Conservation (phyloP, 1,284 basidiomycete species). For the Cryptococcus neoformans region DNA sequence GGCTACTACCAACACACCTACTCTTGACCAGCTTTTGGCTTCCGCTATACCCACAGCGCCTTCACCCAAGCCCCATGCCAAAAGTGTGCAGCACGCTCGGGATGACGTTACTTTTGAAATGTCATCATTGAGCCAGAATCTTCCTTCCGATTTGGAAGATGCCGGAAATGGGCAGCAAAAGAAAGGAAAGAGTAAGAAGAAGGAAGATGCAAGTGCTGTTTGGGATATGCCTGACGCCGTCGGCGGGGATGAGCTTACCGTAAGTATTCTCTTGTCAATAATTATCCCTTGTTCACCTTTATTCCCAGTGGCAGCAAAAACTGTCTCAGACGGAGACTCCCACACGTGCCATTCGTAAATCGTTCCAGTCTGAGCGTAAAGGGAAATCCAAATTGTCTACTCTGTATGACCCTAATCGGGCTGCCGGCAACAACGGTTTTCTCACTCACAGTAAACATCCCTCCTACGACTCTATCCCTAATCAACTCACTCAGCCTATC, state of each 20-base stretch:
- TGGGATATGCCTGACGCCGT: conserved; percentile 42
- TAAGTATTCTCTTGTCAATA: conserved; percentile 9
- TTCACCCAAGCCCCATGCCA: neutral
- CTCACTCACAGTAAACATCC: conserved; percentile 22
- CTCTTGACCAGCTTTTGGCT: neutral
- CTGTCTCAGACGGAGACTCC: conserved; percentile 14
- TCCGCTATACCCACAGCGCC: neutral
- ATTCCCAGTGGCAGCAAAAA: conserved; percentile 40
- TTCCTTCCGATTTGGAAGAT: conserved; percentile 4
- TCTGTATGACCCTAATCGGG: neutral
- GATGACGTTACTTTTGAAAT: conserved; percentile 14
- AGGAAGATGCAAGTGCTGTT: conserved; percentile 20
- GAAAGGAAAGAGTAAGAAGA: conserved; percentile 6
- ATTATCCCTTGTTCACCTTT: conserved; percentile 1
- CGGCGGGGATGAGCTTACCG: conserved; percentile 30
- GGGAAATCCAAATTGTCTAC: conserved; percentile 10
- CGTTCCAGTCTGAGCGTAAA: conserved; percentile 12
- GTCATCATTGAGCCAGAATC: conserved; percentile 19
- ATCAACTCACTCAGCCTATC: conserved; percentile 1
- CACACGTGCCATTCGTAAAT: neutral
- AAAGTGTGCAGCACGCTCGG: no score
- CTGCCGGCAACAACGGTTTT: conserved; percentile 12
- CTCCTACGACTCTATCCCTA: conserved; percentile 25
- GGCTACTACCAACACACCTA: neutral
- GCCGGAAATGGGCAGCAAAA: conserved; percentile 11